phyloP scores from a whole-genome alignment of 2,329 filamentous ascomycete species.

The Penicillium crustosum region DNA sequence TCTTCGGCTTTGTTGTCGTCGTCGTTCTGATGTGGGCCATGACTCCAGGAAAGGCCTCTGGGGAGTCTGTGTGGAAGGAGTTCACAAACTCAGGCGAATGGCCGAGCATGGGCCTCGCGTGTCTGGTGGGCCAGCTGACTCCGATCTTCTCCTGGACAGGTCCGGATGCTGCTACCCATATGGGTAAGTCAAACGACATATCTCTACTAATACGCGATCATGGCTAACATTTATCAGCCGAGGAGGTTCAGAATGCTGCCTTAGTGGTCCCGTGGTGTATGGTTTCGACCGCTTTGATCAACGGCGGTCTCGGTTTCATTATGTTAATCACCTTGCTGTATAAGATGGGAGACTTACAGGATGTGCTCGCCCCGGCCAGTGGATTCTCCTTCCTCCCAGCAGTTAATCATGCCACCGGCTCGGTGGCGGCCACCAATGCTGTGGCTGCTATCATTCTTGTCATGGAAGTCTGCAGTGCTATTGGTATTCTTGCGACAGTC shows the following conservation, averaged over 20 bases:
- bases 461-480: constrained; percentile 37
- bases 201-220: not conserved
- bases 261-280: constrained; percentile 51
- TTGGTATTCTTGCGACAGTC: constrained; percentile 34
- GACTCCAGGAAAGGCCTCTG: constrained; percentile 22
- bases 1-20: constrained; percentile 47
- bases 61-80: constrained; percentile 35
- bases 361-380: constrained; percentile 43
- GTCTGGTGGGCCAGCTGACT: constrained; percentile 39
- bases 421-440: constrained; percentile 45
- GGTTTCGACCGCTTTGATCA: constrained; percentile 49
- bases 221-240: constrained; percentile 34
- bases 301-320: constrained; percentile 49
- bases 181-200: constrained; percentile 23
- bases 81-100: constrained; percentile 42
- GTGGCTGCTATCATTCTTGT: constrained; percentile 49
- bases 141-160: constrained; percentile 32
- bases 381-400: constrained; percentile 53
- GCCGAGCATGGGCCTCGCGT: constrained; percentile 39
- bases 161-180: constrained; percentile 37
- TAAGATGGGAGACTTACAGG: constrained; percentile 43
- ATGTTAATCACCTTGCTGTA: constrained; percentile 49
- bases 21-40: constrained; percentile 40
- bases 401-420: constrained; percentile 49
- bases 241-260: constrained; percentile 52